phyloP scores from a whole-genome alignment of 352 stramenopile genomes.

The Paralagenidium karlingii region DNA sequence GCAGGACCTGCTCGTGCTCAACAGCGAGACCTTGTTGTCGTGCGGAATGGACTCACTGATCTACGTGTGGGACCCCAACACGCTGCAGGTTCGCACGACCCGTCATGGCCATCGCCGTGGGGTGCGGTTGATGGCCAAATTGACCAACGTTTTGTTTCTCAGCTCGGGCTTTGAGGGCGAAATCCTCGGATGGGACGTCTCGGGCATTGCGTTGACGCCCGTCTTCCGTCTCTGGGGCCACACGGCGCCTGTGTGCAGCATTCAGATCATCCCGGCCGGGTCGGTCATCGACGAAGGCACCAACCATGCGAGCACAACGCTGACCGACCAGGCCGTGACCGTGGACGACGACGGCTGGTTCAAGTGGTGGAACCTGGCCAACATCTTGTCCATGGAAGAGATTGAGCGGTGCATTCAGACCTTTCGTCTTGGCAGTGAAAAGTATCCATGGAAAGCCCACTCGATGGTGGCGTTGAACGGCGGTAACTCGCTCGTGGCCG shows the following conservation, averaged over 20 bases:
- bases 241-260: conserved; percentile 44
- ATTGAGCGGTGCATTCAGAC: conserved; percentile 53
- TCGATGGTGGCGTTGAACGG: conserved; percentile 48
- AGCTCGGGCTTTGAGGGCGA: conserved; percentile 65
- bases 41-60: conserved; percentile 73
- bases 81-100: conserved; percentile 23
- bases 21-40: conserved; percentile 46
- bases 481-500: conserved; percentile 38
- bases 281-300: no score
- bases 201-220: conserved; percentile 30
- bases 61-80: conserved; percentile 50
- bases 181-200: conserved; percentile 65
- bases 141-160: conserved; percentile 57
- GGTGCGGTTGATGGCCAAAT: conserved; percentile 41
- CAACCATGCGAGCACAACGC: conserved; percentile 8
- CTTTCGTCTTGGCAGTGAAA: conserved; percentile 52
- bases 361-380: conserved; percentile 67
- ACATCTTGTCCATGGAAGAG: conserved; percentile 49
- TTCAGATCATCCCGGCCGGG: conserved; percentile 46
- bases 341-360: conserved; percentile 75
- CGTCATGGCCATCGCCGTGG: conserved; percentile 48
- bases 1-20: conserved; percentile 61
- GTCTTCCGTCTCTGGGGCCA: conserved; percentile 64
- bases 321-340: conserved; percentile 58
- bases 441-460: conserved; percentile 56